Base-by-base conservation (phyloP, 164 flowering plant genomes). In the Vitis riparia region DNA sequence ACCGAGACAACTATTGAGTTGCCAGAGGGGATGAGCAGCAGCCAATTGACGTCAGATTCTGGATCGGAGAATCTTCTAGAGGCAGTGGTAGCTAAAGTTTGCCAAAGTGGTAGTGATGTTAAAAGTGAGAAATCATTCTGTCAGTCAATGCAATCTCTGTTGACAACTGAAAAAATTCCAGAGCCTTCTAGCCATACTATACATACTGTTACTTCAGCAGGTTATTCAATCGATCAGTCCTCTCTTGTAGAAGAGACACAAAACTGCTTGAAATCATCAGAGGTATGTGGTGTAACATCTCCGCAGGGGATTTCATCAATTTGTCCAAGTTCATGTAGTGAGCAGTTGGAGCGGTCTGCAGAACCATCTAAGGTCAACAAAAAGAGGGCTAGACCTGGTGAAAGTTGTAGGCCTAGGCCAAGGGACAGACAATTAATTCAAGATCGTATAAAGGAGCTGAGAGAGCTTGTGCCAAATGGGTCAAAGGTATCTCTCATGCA, bases 381-480 rank as follows among this genome's bases (percentile, higher is more conserved):
- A 70, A 92, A 88, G 80, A 84, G 94, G 77, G 83, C 91, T 57
- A 88, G 85, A 72, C 88, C 93, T 68, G 91, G 91, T 73, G 96
- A 90, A 79, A 90, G 68, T 76, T 73, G 70, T 62, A 84, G 92
- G 75, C 93, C 96, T 48, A 77, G 96, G 74, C 96, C 98, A 37
- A 84, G 92, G 75, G 94, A 92, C 76, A 85, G 96, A 71, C 96
- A 91, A 66, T 77, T 90, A 71, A 92, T 92, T 67, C 96, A 89
- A 76, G 96, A 92, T 80, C 96, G 94, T 19, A 84, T 92, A 11
- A 91, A 92, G 80, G 96, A 92, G 76, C 78, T 92, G 68, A 76
- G 98, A 37, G 90, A 88, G 62, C 88, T 92, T 73, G 89, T 92
- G 62, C 96, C 98, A 1, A 90, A 81, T 78, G 94, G 98, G 68